Percentiles rank a stretch among this genome's conserved stretches.
Evolutionary conservation across 2,329 filamentous ascomycete genomes (phyloP).

Genomic region (Fusarium marasasianum): DNA sequence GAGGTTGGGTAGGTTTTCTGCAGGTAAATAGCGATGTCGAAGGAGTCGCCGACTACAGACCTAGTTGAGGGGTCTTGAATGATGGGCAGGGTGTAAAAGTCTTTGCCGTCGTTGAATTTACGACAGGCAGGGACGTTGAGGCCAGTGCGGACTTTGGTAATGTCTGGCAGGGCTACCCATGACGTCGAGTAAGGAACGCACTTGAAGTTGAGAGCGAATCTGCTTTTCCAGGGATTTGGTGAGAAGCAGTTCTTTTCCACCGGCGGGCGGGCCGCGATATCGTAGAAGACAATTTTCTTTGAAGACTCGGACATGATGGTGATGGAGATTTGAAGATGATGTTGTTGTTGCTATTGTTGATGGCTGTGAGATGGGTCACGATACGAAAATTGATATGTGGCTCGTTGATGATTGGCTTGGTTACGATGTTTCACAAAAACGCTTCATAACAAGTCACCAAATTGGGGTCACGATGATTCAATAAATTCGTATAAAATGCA

Average conservation of each 20-base stretch:
- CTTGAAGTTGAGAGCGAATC: slow-evolving; percentile 56
- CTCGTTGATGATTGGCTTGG: neutral
- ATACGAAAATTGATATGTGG: neutral
- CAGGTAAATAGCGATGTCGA: slow-evolving; percentile 71
- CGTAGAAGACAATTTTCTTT: slow-evolving; percentile 50
- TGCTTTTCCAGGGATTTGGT: slow-evolving; percentile 48
- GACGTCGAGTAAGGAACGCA: slow-evolving; percentile 45
- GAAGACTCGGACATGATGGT: neutral
- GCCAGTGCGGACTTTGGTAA: slow-evolving; percentile 56
- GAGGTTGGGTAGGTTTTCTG: slow-evolving; percentile 60
- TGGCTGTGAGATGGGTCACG: rapidly evolving
- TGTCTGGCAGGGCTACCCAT: slow-evolving; percentile 64
- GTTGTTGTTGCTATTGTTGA: too few relatives aligned
- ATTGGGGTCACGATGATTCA: rapidly evolving
- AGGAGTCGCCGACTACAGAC: slow-evolving; percentile 65
- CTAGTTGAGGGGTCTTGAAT: slow-evolving; percentile 57
- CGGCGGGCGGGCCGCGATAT: slow-evolving; percentile 52
- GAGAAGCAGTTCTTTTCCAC: slow-evolving; percentile 36
- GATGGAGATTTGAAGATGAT: rapidly evolving
- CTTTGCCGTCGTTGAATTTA: slow-evolving; percentile 63
- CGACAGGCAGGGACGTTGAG: slow-evolving; percentile 61
- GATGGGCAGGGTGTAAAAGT: slow-evolving; percentile 70
- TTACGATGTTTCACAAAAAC: neutral
- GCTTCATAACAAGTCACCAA: rapidly evolving
- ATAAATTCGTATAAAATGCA: too few relatives aligned